These are phyloP conservation scores for Fragilariopsis cylindrus DNA, from an alignment of 108 stramenopile species.

Conservation along the genomic window DNA sequence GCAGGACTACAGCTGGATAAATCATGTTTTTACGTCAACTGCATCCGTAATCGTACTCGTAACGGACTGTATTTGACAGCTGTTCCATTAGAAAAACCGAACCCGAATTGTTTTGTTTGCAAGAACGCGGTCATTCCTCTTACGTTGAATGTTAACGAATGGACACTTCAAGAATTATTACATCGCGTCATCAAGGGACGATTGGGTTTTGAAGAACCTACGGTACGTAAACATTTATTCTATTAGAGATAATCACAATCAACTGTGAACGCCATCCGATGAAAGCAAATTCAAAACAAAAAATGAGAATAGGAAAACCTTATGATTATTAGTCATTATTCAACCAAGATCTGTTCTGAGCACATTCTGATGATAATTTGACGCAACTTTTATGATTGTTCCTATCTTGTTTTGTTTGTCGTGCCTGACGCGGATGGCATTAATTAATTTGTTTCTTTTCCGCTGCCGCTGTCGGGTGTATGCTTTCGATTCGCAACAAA, in stretches of 20 bases:
- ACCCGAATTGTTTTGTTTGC: constrained; percentile 93
- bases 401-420: too few relatives aligned
- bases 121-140: constrained; percentile 71
- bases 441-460: too few relatives aligned
- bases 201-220: constrained; percentile 87
- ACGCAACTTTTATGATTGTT: too few relatives aligned
- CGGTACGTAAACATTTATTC: neutral
- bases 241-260: constrained; percentile 3
- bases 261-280: neutral
- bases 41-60: constrained; percentile 64
- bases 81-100: constrained; percentile 67
- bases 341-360: too few relatives aligned
- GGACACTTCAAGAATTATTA: constrained; percentile 67
- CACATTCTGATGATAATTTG: too few relatives aligned
- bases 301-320: too few relatives aligned
- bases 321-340: too few relatives aligned
- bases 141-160: constrained; percentile 67
- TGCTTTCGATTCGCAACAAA: too few relatives aligned
- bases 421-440: too few relatives aligned
- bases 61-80: constrained; percentile 85
- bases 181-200: constrained; percentile 64
- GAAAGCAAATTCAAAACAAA: neutral
- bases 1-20: constrained; percentile 41
- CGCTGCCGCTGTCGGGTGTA: too few relatives aligned
- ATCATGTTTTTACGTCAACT: constrained; percentile 69